phyloP scores from a whole-genome alignment of 2,329 filamentous ascomycete species.

The Aspergillus fischeri region DNA sequence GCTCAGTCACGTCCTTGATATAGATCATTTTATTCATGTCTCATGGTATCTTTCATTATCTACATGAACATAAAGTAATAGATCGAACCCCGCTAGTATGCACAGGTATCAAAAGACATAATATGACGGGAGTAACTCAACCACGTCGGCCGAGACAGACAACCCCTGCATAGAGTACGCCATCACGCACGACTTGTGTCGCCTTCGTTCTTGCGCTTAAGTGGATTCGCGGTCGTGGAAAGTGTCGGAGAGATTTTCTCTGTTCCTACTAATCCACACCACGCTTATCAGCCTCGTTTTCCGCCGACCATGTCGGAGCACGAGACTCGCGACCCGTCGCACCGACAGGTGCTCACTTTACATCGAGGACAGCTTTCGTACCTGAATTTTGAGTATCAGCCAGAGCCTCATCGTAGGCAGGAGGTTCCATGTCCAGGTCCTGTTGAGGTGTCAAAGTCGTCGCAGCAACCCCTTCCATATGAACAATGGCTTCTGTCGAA shows the following conservation, averaged over 20 bases:
- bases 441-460: slow-evolving; percentile 7
- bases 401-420: slow-evolving; percentile 26
- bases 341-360: slow-evolving; percentile 2
- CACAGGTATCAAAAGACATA: slow-evolving; percentile 12
- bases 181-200: slow-evolving; percentile 17
- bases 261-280: slow-evolving; percentile 27
- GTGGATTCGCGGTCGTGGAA: slow-evolving; percentile 23
- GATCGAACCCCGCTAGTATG: slow-evolving; percentile 13
- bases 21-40: slow-evolving; percentile 12
- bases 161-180: background rate
- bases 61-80: slow-evolving; percentile 15
- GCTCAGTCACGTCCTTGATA: background rate
- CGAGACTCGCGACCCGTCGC: slow-evolving; percentile 5
- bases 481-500: background rate
- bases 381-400: slow-evolving; percentile 21
- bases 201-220: slow-evolving; percentile 32
- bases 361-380: slow-evolving; percentile 21
- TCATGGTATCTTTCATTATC: slow-evolving; percentile 23
- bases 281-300: slow-evolving; percentile 21
- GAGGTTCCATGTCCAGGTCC: slow-evolving; percentile 27
- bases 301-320: slow-evolving; percentile 9
- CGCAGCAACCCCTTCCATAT: slow-evolving; percentile 16
- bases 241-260: slow-evolving; percentile 9
- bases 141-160: background rate
- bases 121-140: background rate